Percentiles rank a stretch among this genome's conserved stretches.
These are phyloP conservation scores for Ascochyta pisi DNA, from an alignment of 2,329 filamentous ascomycete genomes.

Conservation along the genomic window DNA sequence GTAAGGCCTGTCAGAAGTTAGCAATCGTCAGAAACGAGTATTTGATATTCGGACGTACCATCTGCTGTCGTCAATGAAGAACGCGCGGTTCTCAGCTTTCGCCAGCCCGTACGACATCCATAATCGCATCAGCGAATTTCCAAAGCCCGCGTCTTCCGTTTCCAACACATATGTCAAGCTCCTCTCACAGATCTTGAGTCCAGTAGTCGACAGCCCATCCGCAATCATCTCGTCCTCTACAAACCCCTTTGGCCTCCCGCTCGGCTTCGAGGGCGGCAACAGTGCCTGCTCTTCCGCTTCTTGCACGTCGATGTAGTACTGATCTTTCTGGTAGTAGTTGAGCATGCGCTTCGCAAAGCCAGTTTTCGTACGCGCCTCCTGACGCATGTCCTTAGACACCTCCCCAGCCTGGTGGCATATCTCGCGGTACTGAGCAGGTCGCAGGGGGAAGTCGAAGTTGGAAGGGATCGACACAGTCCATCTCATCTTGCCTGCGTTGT, in stretches of 20 bases:
- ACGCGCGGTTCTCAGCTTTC: conserved; percentile 73
- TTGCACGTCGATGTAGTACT: conserved; percentile 75
- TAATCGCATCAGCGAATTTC: conserved; percentile 76
- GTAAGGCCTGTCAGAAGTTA: conserved; percentile 64
- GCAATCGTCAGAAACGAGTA: not conserved
- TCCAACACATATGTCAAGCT: conserved; percentile 83
- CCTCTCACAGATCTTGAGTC: conserved; percentile 67
- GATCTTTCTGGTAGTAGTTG: conserved; percentile 68
- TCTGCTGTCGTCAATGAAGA: conserved; percentile 84
- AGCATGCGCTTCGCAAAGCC: conserved; percentile 43
- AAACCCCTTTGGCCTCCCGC: conserved; percentile 47
- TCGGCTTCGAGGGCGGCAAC: conserved; percentile 57
- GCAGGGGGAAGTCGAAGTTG: conserved; percentile 70
- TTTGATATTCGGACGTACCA: conserved; percentile 58
- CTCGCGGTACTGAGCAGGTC: conserved; percentile 69
- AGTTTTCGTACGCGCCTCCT: conserved; percentile 37
- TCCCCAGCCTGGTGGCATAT: conserved; percentile 73
- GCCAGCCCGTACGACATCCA: conserved; percentile 87
- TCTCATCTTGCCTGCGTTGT: conserved; percentile 67
- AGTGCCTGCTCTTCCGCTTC: conserved; percentile 73
- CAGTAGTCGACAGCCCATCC: conserved; percentile 35
- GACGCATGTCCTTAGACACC: conserved; percentile 61
- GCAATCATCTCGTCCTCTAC: conserved; percentile 47
- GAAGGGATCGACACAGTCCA: conserved; percentile 85
- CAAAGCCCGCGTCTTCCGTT: conserved; percentile 75